Percentiles rank a stretch among this genome's conserved stretches.
phyloP scores from a whole-genome alignment of 768 basidiomycete genomes.

The Mycena kentingensis region DNA sequence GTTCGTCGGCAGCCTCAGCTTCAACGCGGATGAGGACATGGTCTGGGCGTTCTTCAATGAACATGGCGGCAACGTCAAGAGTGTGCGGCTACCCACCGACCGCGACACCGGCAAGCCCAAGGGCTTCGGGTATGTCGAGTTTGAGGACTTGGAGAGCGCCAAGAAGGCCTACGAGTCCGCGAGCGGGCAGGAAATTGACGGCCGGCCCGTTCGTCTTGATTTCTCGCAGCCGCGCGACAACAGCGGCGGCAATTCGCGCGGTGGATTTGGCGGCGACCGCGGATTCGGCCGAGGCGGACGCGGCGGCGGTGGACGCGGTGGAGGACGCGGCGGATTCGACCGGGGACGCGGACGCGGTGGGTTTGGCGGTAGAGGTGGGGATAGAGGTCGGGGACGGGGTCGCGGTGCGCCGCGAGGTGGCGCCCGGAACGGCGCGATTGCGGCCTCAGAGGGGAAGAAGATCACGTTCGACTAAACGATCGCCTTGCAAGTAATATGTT shows the following conservation, averaged over 20 bases:
- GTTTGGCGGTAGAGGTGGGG: conserved; percentile 39
- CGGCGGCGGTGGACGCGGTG: conserved; percentile 44
- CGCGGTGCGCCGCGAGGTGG: conserved; percentile 49
- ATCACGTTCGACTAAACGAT: conserved; percentile 50
- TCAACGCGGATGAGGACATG: conserved; percentile 73
- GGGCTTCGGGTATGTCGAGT: conserved; percentile 97
- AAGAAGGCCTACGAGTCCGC: conserved; percentile 76
- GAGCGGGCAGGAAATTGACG: conserved; percentile 76
- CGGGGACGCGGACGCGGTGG: conserved; percentile 43
- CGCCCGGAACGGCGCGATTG: conserved; percentile 65
- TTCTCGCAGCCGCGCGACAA: conserved; percentile 80
- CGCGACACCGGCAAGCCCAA: conserved; percentile 88
- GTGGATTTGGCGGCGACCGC: no score
- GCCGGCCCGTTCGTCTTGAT: conserved; percentile 80
- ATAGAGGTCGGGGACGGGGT: conserved; percentile 39
- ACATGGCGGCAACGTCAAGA: conserved; percentile 74
- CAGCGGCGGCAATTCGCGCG: no score
- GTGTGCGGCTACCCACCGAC: conserved; percentile 89
- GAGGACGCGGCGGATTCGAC: conserved; percentile 44
- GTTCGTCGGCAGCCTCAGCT: conserved; percentile 92
- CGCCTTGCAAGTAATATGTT: background rate
- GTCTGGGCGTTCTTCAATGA: conserved; percentile 92
- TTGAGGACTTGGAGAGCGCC: conserved; percentile 76
- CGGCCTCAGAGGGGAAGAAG: conserved; percentile 67
- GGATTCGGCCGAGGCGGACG: conserved; percentile 46